phyloP scores from a whole-genome alignment of 1,284 basidiomycete species.

The Phellopilus nigrolimitatus region DNA sequence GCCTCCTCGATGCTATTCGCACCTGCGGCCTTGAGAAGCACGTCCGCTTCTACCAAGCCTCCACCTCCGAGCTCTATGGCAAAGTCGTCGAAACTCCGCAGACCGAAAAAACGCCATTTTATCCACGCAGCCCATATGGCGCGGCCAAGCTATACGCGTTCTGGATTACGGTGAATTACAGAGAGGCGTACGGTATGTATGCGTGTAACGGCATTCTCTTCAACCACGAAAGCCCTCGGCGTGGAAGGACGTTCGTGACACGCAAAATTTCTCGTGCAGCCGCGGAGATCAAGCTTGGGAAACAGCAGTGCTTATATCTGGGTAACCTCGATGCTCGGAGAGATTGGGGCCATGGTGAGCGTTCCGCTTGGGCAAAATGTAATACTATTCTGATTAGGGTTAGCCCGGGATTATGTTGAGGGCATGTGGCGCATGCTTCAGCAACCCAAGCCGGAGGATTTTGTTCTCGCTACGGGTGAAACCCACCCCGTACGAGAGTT shows the following conservation, averaged over 20 bases:
- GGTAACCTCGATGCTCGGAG: conserved; percentile 88
- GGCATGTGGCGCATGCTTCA: conserved; percentile 96
- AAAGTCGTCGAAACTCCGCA: conserved; percentile 90
- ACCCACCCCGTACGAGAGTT: conserved; percentile 89
- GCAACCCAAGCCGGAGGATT: conserved; percentile 76
- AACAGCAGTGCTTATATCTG: conserved; percentile 83
- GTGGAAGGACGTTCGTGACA: conserved; percentile 90
- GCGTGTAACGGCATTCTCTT: conserved; percentile 89
- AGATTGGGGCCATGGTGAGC: conserved; percentile 89
- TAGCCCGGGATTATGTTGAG: conserved; percentile 84
- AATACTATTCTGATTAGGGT: neutral
- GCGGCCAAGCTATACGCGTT: conserved; percentile 86
- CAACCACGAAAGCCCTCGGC: conserved; percentile 90
- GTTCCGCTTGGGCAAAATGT: neutral
- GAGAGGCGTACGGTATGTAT: conserved; percentile 90
- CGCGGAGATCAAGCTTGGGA: conserved; percentile 82
- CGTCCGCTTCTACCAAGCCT: conserved; percentile 89
- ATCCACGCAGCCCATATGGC: conserved; percentile 88
- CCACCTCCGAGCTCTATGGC: conserved; percentile 90
- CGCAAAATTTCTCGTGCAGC: conserved; percentile 88
- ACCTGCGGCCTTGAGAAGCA: conserved; percentile 87
- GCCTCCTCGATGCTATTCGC: conserved; percentile 87
- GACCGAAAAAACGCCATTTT: conserved; percentile 89
- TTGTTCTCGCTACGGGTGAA: conserved; percentile 89
- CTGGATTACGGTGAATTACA: conserved; percentile 90